Conservation (phyloP, 257 asterid species). For the Vinca minor region DNA sequence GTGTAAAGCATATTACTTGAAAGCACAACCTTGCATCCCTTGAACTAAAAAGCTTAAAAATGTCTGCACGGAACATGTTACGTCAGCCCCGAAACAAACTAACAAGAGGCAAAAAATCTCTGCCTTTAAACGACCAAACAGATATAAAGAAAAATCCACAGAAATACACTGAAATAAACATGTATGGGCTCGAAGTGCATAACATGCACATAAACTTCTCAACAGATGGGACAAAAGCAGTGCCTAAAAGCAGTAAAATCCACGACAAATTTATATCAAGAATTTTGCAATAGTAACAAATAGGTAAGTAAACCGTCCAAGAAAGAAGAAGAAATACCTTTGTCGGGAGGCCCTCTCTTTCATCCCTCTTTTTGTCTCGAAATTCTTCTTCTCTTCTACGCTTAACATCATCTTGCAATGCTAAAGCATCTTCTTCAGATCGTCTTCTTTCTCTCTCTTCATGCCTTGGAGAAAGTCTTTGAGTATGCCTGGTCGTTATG, state of each 20-base stretch:
- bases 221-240: neutral
- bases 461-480: slow-evolving; percentile 86
- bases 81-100: neutral
- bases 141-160: neutral
- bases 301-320: neutral
- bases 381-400: too few species aligned
- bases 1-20: neutral
- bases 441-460: slow-evolving; percentile 90
- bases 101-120: neutral
- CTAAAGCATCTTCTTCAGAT: slow-evolving; percentile 73
- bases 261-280: too few species aligned
- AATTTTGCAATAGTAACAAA: neutral
- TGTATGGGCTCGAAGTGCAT: neutral
- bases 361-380: slow-evolving; percentile 92
- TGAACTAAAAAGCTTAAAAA: neutral
- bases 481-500: slow-evolving; percentile 67
- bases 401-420: slow-evolving; percentile 72
- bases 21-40: neutral
- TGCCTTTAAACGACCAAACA: neutral
- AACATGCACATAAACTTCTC: neutral
- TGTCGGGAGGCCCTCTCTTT: slow-evolving; percentile 47
- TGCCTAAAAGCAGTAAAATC: neutral
- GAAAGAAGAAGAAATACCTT: slow-evolving; percentile 43
- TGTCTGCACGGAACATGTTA: neutral
- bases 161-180: neutral